Evolutionary conservation across 331 rosid genomes (phyloP).

Genomic region (Quercus phellos): DNA sequence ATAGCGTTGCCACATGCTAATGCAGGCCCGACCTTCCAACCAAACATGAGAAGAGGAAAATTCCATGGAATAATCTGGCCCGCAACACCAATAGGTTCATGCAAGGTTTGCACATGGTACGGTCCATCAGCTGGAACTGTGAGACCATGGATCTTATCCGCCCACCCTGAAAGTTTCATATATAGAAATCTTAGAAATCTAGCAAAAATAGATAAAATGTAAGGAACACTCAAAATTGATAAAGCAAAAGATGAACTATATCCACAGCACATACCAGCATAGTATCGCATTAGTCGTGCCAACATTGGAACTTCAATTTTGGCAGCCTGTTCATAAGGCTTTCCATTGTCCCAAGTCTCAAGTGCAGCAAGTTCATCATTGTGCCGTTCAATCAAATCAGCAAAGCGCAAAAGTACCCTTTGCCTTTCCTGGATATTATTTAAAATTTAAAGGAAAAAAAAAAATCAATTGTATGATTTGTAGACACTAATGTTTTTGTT

Average conservation of each 20-base stretch:
- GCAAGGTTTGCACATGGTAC: conserved; percentile 66
- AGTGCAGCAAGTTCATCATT: conserved; percentile 75
- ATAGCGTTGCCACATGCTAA: conserved; percentile 71
- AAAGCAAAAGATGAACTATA: not conserved
- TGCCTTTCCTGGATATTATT: conserved; percentile 57
- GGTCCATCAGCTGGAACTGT: conserved; percentile 77
- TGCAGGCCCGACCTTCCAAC: conserved; percentile 85
- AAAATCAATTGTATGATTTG: not conserved
- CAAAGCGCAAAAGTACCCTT: conserved; percentile 57
- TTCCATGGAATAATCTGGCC: conserved; percentile 94
- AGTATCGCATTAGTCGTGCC: conserved; percentile 64
- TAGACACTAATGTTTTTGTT: no score
- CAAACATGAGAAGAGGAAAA: conserved; percentile 76
- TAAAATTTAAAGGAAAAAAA: not conserved
- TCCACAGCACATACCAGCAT: conserved; percentile 58
- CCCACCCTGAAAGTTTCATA: conserved; percentile 62
- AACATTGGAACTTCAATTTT: conserved; percentile 67
- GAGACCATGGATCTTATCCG: conserved; percentile 89
- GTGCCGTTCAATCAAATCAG: conserved; percentile 77
- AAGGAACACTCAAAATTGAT: not conserved
- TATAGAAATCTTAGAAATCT: conserved; percentile 17
- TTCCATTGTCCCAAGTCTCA: conserved; percentile 95
- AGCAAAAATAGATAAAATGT: not conserved
- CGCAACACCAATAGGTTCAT: conserved; percentile 78
- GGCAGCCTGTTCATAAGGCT: conserved; percentile 78